Evolutionary conservation across 1,284 basidiomycete genomes (phyloP), one percentile per base, ranked within the genome.

Genomic region (Apiotrichum gamsii): DNA sequence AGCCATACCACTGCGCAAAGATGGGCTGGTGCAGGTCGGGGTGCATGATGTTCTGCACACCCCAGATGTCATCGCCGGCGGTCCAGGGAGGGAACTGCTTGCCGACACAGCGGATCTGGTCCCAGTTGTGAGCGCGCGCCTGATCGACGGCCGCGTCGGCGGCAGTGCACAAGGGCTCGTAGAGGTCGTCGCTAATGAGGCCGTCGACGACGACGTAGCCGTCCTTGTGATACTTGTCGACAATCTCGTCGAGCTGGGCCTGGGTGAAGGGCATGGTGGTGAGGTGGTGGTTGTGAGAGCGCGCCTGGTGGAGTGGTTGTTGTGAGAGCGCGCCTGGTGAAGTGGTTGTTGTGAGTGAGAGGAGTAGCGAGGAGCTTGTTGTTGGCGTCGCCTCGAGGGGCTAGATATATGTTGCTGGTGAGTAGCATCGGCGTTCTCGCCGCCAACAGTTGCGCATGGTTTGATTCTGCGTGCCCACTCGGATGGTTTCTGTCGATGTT

Each of bases 51-150:
- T 87, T 84, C 59, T 87, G 85, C 8, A 86, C 81, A 2, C 85
- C 85, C 85, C 87, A 89, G 4, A 80, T 80, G n/a, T n/a, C n/a
- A n/a, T n/a, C n/a, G n/a, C n/a, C n/a, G n/a, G n/a, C n/a, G n/a
- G n/a, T n/a, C 61, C 77, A 89, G 0, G 87, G 87, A 1, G 87
- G 87, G 57, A 89, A 90, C 62, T 87, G 85, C 53, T 83, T 83
- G 13, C 87, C 87, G 13, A 90, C 84, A 1, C 82, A 81, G 36
- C 87, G 78, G 2, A 83, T 75, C 56, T 84, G 76, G 0, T 78
- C 72, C 87, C 86, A 90, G 8, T 69, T 54, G 4, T 84, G 84
- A 0, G 72, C 50, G 14, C 86, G 80, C 0, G 85, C 84, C 31
- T 76, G 76, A 21, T 71, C 61, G 18, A 82, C 76, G 2, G 76